Evolutionary conservation across 2,329 filamentous ascomycete species (phyloP).

Genomic region (Allantophomopsis cytisporea): DNA sequence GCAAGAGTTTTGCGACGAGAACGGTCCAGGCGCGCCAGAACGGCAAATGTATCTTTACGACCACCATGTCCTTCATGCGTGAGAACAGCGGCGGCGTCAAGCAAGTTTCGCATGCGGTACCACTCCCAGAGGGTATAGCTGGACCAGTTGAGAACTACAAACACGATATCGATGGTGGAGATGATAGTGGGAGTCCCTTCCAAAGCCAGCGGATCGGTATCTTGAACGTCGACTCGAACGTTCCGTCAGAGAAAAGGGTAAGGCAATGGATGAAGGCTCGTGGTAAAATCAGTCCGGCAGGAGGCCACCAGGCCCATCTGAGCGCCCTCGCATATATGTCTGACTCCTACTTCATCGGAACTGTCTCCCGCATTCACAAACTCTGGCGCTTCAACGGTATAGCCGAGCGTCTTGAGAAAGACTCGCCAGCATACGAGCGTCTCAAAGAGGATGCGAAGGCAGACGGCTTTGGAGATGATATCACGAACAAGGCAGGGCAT

Average conservation of each 20-base stretch:
- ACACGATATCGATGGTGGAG: conserved; percentile 12
- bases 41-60: conserved; percentile 86
- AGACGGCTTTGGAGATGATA: conserved; percentile 22
- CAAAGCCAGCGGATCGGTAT: conserved; percentile 41
- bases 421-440: background rate
- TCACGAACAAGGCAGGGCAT: conserved; percentile 33
- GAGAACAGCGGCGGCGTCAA: conserved; percentile 38
- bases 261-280: conserved; percentile 63
- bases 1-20: conserved; percentile 76
- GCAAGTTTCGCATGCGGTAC: conserved; percentile 51
- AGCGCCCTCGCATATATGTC: conserved; percentile 86
- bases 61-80: conserved; percentile 77
- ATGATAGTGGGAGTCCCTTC: conserved; percentile 32
- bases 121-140: conserved; percentile 34
- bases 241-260: conserved; percentile 53
- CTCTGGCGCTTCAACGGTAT: conserved; percentile 60
- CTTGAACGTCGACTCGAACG: conserved; percentile 31
- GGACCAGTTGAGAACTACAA: conserved; percentile 27
- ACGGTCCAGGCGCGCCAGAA: conserved; percentile 92
- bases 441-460: conserved; percentile 14
- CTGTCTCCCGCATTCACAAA: conserved; percentile 66
- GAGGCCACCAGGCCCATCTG: conserved; percentile 70
- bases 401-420: conserved; percentile 4
- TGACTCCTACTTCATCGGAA: conserved; percentile 88
- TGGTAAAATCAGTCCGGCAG: conserved; percentile 58